Conservation (phyloP, 371 early-diverging fungal species). For the Dichotomocladium elegans region DNA sequence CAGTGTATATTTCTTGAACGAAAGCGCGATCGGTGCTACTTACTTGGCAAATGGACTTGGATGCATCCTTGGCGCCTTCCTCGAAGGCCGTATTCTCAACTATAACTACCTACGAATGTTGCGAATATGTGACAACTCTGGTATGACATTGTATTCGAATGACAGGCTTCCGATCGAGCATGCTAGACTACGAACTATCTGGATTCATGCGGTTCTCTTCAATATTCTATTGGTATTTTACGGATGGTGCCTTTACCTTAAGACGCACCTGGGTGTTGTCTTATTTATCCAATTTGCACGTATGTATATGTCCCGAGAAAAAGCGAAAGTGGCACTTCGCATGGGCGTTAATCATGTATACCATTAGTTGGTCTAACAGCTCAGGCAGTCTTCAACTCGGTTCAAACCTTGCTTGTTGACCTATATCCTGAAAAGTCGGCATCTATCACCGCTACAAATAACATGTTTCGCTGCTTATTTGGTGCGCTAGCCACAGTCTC, state of each 20-base stretch:
- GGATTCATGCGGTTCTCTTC: conserved; percentile 31
- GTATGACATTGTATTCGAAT: background rate
- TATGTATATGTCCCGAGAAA: no score
- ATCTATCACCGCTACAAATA: conserved; percentile 38
- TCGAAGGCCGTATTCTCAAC: conserved; percentile 19
- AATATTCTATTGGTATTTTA: conserved; percentile 28
- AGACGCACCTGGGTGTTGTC: conserved; percentile 21
- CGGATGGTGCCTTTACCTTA: conserved; percentile 29
- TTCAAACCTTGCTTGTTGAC: conserved; percentile 38
- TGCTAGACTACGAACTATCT: conserved; percentile 28
- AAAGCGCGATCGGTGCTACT: conserved; percentile 12
- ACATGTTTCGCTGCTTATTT: conserved; percentile 32
- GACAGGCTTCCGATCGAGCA: conserved; percentile 25
- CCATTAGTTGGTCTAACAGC: conserved; percentile 26
- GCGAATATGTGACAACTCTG: no score
- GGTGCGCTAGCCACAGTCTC: conserved; percentile 25
- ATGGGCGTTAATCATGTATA: background rate
- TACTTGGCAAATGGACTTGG: conserved; percentile 19
- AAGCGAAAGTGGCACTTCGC: no score
- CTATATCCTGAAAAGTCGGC: conserved; percentile 37
- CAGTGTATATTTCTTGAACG: conserved; percentile 10
- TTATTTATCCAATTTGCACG: conserved; percentile 27
- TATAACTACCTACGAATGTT: conserved; percentile 13
- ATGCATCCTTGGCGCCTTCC: conserved; percentile 12
- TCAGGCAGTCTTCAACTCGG: conserved; percentile 29